A percentile compares a stretch with the other conserved stretches of the same genome.
These are phyloP conservation scores for Cercospora sesami DNA, from an alignment of 2,329 filamentous ascomycete genomes.

Conservation along the genomic window DNA sequence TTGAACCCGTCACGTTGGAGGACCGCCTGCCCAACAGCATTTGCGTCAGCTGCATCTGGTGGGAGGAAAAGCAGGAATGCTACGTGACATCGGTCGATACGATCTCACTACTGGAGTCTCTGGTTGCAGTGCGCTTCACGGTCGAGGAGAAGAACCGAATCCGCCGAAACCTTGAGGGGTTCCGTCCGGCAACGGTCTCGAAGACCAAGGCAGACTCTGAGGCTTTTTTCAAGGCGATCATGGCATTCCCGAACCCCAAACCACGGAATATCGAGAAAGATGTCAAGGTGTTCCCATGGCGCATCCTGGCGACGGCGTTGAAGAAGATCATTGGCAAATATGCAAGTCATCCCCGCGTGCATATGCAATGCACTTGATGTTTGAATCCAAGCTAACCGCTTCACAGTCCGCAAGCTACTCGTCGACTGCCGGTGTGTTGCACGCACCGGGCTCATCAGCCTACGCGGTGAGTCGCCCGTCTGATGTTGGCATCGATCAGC, in stretches of 20 bases:
- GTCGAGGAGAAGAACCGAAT: constrained; percentile 99
- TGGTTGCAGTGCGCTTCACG: constrained; percentile 83
- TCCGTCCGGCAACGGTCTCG: constrained; percentile 87
- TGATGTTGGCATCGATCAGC: constrained; percentile 50
- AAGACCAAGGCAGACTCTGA: constrained; percentile 91
- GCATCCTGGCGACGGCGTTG: constrained; percentile 77
- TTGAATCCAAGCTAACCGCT: constrained; percentile 37
- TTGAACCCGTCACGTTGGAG: constrained; percentile 74
- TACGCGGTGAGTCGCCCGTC: constrained; percentile 43
- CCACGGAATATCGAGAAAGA: constrained; percentile 98
- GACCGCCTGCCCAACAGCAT: constrained; percentile 81
- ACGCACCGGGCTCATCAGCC: constrained; percentile 34
- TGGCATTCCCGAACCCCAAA: constrained; percentile 93
- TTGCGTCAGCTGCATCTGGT: constrained; percentile 96
- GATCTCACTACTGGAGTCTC: constrained; percentile 87
- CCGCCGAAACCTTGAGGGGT: constrained; percentile 90
- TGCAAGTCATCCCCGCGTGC: constrained; percentile 51
- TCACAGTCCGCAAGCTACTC: constrained; percentile 66
- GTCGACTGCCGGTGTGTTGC: constrained; percentile 58
- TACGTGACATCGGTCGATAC: constrained; percentile 97
- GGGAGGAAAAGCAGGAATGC: constrained; percentile 86
- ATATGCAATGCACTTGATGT: constrained; percentile 29
- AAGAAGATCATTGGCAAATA: constrained; percentile 99
- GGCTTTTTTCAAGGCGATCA: constrained; percentile 98
- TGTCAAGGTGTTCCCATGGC: constrained; percentile 98